Base-by-base conservation (phyloP, 805 yeast genomes). In the Pachysolen tannophilus region DNA sequence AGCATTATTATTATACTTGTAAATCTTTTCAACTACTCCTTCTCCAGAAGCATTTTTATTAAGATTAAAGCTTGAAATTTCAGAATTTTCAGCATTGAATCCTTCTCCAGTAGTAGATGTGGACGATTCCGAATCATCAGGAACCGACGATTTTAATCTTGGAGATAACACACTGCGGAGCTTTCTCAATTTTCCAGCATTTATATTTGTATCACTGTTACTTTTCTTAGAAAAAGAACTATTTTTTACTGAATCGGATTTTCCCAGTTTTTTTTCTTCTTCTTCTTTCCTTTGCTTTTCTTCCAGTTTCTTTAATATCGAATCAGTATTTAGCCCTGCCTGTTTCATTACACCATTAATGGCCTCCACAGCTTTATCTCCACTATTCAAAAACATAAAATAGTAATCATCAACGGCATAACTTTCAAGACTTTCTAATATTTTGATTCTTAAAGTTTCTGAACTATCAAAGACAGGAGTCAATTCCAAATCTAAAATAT, bases 341-440 rank as follows among this genome's bases (percentile, higher is more conserved):
- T 55, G 51, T 11, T 58, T 52, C 26, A 77, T 52, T 1, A 60
- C 60, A 2, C 60, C 49, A 32, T 61, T 60, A 33, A 78, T 61
- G 2, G 58, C 56, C 4, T 50, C 41, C 3, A 59, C 57, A 2
- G 70, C 72, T 7, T 56, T 58, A 8, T 61, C 61, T 2, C 78
- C 79, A 8, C 58, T 55, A 15, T 65, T 60, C 50, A 84, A 78
- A 40, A 84, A 80, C 52, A 84, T 69, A 43, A 87, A 70, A 42
- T 74, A 74, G 42, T 78, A 74, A 33, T 78, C 84, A 47, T 83
- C 87, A n/a, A 77, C 48, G 0, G 76, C 77, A 49, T 55, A 74
- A 1, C 73, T 57, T 2, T 65, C 66, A 6, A 64, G 58, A 33
- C 67, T 66, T 43, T 78, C 84, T 30, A 77, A 52, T 3, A 79